Base-by-base conservation (phyloP, 2,329 filamentous ascomycete genomes). In the Cryphonectria japonica region DNA sequence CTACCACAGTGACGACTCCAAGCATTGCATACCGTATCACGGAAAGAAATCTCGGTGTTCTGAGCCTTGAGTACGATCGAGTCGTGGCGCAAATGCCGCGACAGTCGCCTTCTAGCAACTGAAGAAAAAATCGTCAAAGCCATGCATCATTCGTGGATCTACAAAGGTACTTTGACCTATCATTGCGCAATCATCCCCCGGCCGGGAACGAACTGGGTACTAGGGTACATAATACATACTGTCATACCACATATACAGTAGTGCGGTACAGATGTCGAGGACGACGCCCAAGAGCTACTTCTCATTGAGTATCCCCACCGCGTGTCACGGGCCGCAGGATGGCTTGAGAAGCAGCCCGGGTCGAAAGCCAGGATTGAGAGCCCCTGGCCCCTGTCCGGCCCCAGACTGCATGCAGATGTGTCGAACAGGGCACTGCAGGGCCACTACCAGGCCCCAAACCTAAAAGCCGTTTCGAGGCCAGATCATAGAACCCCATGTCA, bases 261-360 rank as follows among this genome's bases (percentile, higher is more conserved):
- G 57, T 11, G 26, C 13, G 13, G 22, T 16, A 32, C 11, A 39
- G 34, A 43, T 5, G 41, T 29, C 60, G 37, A 64, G 61, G 37
- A 67, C 57, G 39, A 37, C 64, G 52, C 69, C 37, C 66, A 57
- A 22, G 61, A 68, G 61, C 43, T 66, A 9, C 64, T 73, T 60
- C 60, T 66, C 66, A 69, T 69, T 69, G 60, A 50, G 69, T 22
- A 46, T 19, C 68, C 62, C 67, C 63, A 32, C 41, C 39, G 26
- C 37, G 61, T 66, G 46, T 62, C 71, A 72, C 71, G 71, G 71
- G 69, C 71, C 71, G 71, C 71, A 72, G 71, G 69, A 72, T 72
- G 66, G 71, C 71, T 71, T 62, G 37, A 37, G 16, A 29, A 62
- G 29, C 26, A 34, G 64, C 57, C 57, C 39, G 57, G 57, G 54